These are phyloP conservation scores for Croton setiger DNA, from an alignment of 441 rosid species.

Conservation along the genomic window DNA sequence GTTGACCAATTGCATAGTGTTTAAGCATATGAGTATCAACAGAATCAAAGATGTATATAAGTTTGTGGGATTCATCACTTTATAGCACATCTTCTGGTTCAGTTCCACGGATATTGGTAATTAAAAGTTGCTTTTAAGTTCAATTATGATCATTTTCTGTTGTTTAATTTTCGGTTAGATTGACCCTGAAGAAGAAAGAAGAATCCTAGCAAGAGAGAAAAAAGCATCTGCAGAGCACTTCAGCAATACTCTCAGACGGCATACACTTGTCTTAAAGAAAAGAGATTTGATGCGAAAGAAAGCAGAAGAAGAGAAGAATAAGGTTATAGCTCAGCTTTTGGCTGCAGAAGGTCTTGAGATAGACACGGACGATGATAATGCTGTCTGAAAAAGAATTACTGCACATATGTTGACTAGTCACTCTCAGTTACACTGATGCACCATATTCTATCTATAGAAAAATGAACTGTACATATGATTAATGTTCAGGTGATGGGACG, in stretches of 20 bases:
- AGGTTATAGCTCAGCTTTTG: constrained; percentile 56
- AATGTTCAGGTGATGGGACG: constrained; percentile 1
- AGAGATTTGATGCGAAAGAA: constrained; percentile 89
- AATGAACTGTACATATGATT: constrained; percentile 22
- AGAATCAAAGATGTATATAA: not conserved
- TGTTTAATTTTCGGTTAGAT: constrained; percentile 32
- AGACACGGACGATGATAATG: constrained; percentile 60
- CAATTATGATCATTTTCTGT: not conserved
- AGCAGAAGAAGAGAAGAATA: constrained; percentile 73
- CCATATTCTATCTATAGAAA: constrained; percentile 13
- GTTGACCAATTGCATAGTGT: not conserved
- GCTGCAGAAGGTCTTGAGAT: constrained; percentile 94
- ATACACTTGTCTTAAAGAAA: constrained; percentile 77
- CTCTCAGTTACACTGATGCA: constrained; percentile 5
- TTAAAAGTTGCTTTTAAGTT: not conserved
- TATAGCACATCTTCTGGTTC: not conserved
- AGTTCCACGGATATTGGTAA: not conserved
- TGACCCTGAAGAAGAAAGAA: constrained; percentile 92
- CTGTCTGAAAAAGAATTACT: constrained; percentile 15
- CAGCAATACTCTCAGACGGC: constrained; percentile 68
- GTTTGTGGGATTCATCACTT: not conserved
- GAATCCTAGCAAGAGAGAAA: constrained; percentile 71
- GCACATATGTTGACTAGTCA: not conserved
- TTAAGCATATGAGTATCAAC: not conserved
- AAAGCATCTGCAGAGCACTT: constrained; percentile 73